Evolutionary conservation across 352 stramenopile species (phyloP).

Genomic region (Hyaloperonospora brassicae): DNA sequence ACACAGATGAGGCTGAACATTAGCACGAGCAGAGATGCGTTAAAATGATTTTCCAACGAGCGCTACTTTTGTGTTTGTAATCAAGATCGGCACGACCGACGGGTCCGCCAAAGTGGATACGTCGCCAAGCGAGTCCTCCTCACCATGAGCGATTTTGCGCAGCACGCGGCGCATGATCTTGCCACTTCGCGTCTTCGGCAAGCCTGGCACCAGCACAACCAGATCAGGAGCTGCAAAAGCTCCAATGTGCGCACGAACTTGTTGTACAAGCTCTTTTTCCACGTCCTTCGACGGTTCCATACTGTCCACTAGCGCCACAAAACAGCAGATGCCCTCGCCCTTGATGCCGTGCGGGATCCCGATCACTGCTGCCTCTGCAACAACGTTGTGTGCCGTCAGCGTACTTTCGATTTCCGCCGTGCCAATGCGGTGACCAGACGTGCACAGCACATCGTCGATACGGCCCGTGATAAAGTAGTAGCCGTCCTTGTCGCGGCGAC

Average conservation of each 20-base stretch:
- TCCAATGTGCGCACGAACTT: conserved; percentile 91
- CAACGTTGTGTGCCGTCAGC: conserved; percentile 86
- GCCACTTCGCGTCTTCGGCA: conserved; percentile 95
- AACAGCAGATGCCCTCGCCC: conserved; percentile 94
- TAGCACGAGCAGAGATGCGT: neutral
- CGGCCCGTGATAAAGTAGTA: conserved; percentile 98
- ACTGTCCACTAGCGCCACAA: conserved; percentile 88
- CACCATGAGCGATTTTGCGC: conserved; percentile 86
- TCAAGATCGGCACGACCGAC: neutral
- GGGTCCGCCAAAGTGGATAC: neutral
- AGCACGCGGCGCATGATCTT: conserved; percentile 99
- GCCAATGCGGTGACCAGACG: conserved; percentile 87
- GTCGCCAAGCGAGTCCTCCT: neutral
- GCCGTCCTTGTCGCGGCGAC: conserved; percentile 87
- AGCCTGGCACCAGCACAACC: conserved; percentile 86
- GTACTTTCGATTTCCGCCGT: conserved; percentile 86
- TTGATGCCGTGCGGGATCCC: conserved; percentile 95
- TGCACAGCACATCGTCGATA: conserved; percentile 97
- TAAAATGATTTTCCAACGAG: conserved; percentile 60
- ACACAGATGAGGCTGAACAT: neutral
- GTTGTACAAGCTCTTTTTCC: conserved; percentile 56
- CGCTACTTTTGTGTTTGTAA: conserved; percentile 33
- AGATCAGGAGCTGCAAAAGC: conserved; percentile 95
- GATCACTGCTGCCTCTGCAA: conserved; percentile 93
- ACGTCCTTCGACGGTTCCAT: conserved; percentile 51